Base-by-base conservation (phyloP, 2,329 filamentous ascomycete species). In the Rutstroemia sp. region DNA sequence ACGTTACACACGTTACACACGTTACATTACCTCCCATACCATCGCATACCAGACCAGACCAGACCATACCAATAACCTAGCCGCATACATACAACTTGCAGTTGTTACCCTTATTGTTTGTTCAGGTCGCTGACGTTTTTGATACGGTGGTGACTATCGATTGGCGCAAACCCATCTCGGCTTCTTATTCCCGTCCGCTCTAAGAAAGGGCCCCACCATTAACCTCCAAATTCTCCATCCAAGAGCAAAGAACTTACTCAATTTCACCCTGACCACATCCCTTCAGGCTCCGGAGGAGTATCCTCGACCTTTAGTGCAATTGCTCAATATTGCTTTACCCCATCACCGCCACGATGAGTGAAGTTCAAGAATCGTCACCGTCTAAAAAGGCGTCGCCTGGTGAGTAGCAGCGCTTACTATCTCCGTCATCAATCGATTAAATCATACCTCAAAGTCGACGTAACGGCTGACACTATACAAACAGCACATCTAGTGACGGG, bases 331-430 rank as follows among this genome's bases (percentile, higher is more conserved):
- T 44, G 18, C 25, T 44, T 25, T 51, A 27, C 12, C 27, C 14
- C 37, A 34, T 42, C 39, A 18, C 50, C 27, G 48, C 45, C 57
- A 61, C 34, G 44, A 64, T 65, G 63, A 55, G 63, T 49, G 42
- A 42, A 49, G 34, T 58, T 62, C 56, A 57, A 62, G 53, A 52
- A 58, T 39, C 52, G 55, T 44, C 47, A 25, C 37, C 46, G 23
- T 53, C 59, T 48, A 54, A 56, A 49, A 55, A 42, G 46, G 58
- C 52, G 39, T 56, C 58, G 52, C 56, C 63, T 61, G 62, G 64
- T 66, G 62, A 58, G 62, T 66, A 34, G 48, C 52, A 52, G 51
- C 52, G 58, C 58, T 65, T 63, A 62, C 61, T 57, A 53, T 53
- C 58, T 42, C 16, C 42, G 49, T 59, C 42, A 19, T 42, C 23